These are phyloP conservation scores for Aspergillus sp. DNA, from an alignment of 2,329 filamentous ascomycete genomes.

Conservation along the genomic window DNA sequence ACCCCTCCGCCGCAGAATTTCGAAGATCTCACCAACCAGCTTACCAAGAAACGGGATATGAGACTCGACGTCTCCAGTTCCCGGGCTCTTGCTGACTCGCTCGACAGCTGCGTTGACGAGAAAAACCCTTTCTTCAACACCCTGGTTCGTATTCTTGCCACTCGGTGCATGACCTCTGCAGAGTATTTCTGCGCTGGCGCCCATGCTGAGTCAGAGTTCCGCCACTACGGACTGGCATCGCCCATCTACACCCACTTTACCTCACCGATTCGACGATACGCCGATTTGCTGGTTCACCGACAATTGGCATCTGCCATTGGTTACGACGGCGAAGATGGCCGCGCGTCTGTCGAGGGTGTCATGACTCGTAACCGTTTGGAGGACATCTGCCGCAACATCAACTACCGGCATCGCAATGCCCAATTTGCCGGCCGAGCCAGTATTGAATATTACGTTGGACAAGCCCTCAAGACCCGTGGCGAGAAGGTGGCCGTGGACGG, in stretches of 20 bases:
- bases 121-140: constrained; percentile 97
- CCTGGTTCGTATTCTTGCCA: constrained; percentile 93
- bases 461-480: constrained; percentile 78
- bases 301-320: constrained; percentile 94
- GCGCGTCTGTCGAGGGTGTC: constrained; percentile 75
- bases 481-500: constrained; percentile 41
- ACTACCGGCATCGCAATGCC: constrained; percentile 92
- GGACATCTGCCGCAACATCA: constrained; percentile 97
- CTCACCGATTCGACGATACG: constrained; percentile 93
- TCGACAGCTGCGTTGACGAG: constrained; percentile 79
- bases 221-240: constrained; percentile 92
- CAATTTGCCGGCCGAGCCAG: constrained; percentile 92
- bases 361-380: constrained; percentile 83
- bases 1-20: constrained; percentile 95
- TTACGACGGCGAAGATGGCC: constrained; percentile 60
- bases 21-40: constrained; percentile 86
- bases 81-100: constrained; percentile 86
- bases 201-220: constrained; percentile 89
- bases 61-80: constrained; percentile 83
- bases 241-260: constrained; percentile 99
- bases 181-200: constrained; percentile 97
- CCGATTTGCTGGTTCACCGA: constrained; percentile 90
- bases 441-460: constrained; percentile 97
- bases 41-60: constrained; percentile 80
- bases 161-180: constrained; percentile 97